Evolutionary conservation across 139 green algal species (phyloP), one percentile per base, ranked within the genome.

Genomic region (Zygnema circumcarinatum): DNA sequence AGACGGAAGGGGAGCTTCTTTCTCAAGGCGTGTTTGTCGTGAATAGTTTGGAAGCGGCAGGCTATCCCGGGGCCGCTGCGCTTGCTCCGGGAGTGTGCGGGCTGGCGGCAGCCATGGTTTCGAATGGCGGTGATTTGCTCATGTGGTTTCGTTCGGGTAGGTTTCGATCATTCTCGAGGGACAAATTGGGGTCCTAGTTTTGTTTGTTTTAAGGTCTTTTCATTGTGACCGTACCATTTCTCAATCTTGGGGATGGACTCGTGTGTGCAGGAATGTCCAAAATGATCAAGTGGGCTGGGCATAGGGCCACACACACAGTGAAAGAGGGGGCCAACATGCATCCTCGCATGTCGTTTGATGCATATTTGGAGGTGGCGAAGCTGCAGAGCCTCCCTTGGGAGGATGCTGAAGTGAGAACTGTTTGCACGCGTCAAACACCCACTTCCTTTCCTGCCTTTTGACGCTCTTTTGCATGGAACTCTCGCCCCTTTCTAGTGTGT

Each of bases 61-160:
- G 84, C 0, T 86, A 76, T 62, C 36, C 75, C 2, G 35, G 25
- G 3, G 84, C 84, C 1, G 80, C 31, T 2, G 38, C 11, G n/a
- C 84, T 89, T 22, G 84, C 40, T 22, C 74, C 40, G 0, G 21
- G 2, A 2, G 84, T 89, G 0, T 89, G 84, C 39, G 84, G 84
- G 25, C 84, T 89, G 21, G 84, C 84, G 32, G 84, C 74, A 38
- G 35, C 62, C 31, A 29, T 33, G 22, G 73, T 89, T 2, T 76
- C 73, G 0, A 33, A 86, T 25, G 31, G 47, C 7, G 41, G 41
- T 1, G 84, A 89, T 3, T 85, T 85, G 1, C 73, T 89, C 16
- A 84, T 89, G 84, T 89, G 84, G 84, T 89, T 89, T n/a, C 72
- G 84, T 0, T 81, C 53, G 7, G 80, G 80, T 86, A 38, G 32